Base-by-base conservation (phyloP, 2,329 filamentous ascomycete genomes). In the Pseudopyricularia cyperi region DNA sequence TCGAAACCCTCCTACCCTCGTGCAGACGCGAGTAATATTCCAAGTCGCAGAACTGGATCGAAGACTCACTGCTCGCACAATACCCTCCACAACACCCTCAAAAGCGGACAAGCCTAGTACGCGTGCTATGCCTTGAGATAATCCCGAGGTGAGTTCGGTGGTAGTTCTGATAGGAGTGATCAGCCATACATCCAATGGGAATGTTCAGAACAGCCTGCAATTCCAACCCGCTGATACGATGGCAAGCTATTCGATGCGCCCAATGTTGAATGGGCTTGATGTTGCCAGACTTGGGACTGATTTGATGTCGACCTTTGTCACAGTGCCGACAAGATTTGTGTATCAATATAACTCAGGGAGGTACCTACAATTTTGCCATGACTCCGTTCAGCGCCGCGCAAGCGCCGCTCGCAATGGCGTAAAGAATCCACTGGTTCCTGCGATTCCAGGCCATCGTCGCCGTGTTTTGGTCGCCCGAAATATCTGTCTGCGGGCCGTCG, bases 371-470 rank as follows among this genome's bases (percentile, higher is more conserved):
- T 68, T 91, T 93, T 1, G 87, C 87, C 70, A 91, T 89, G 5
- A 87, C 82, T 54, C 87, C 87, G 60, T 93, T 93, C 58, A 87
- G 83, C 22, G 87, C 85, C 32, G 87, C 87, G 61, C 85, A 90
- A 51, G 78, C 81, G 55, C 87, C 87, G 61, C 84, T 88, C 48
- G 83, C 79, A 42, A 90, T 65, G 42, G 87, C 85, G 56, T 85
- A 76, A 50, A 83, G 68, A 55, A 91, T 75, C 82, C 82, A 85
- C 57, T 76, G 73, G 52, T 67, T 69, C 46, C 60, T 57, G 24
- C 54, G 56, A 12, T 55, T 53, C 65, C 63, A 66, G 37, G 57
- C 55, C 55, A 54, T 58, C 11, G 34, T 33, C 17, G 28, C 28
- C 5, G 50, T 8, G 24, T 46, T 26, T 15, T 33, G n/a, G 19